phyloP scores from a whole-genome alignment of 208 protist genomes.

The Vickermania ingenoplastis region DNA sequence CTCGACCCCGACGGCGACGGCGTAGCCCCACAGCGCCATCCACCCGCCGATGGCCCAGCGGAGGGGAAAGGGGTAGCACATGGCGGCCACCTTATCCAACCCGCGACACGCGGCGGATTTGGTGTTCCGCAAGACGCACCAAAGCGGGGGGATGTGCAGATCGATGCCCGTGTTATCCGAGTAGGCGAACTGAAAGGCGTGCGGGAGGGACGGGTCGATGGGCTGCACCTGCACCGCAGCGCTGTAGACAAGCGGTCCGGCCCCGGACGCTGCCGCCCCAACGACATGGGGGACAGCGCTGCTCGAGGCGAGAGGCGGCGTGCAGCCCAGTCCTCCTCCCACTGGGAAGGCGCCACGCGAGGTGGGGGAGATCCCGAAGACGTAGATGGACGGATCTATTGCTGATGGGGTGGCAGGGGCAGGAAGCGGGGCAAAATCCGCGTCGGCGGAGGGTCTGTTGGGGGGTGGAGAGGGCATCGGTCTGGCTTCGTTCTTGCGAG shows the following conservation, averaged over 20 bases:
- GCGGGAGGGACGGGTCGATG: background rate
- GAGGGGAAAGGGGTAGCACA: conserved; percentile 40
- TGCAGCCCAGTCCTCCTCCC: no score
- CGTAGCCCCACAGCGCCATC: conserved; percentile 6
- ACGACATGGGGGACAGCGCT: no score
- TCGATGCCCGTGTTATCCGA: conserved; percentile 26
- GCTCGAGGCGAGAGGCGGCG: no score
- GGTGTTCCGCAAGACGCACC: conserved; percentile 34
- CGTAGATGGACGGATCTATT: no score
- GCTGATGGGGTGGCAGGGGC: no score
- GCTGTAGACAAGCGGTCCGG: background rate
- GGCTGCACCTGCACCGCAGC: background rate
- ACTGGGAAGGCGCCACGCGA: no score
- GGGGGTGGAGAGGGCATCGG: no score
- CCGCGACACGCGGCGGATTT: conserved; percentile 27
- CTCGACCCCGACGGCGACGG: conserved; percentile 16
- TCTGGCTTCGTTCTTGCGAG: no score
- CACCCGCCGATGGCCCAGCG: background rate
- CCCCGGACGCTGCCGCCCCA: no score
- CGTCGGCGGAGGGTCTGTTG: no score
- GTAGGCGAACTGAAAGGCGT: background rate
- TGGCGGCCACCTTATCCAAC: conserved; percentile 48
- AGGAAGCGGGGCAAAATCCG: no score
- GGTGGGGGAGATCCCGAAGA: no score
- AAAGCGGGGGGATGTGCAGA: conserved; percentile 57